Conservation (phyloP, 257 asterid genomes). For the Hygrophila difformis region DNA sequence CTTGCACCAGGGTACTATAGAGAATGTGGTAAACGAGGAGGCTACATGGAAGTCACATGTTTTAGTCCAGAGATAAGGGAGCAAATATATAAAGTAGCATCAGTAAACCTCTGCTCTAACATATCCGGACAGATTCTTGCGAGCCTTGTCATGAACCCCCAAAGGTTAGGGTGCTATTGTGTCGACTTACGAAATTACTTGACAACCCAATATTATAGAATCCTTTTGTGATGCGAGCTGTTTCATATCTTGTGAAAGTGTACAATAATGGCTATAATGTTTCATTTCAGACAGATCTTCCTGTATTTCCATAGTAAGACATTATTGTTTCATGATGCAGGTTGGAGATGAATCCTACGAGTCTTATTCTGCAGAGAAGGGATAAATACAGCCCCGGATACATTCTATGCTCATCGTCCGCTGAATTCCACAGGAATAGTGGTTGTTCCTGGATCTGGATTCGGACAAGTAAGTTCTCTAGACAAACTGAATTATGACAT, state of each 20-base stretch:
- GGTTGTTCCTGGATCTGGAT: conserved; percentile 96
- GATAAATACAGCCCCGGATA: conserved; percentile 67
- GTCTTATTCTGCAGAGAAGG: conserved; percentile 72
- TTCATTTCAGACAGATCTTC: too few relatives aligned
- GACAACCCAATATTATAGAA: too few relatives aligned
- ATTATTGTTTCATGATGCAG: conserved; percentile 25
- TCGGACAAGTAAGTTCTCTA: conserved; percentile 58
- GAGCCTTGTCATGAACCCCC: conserved; percentile 96
- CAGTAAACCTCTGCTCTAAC: conserved; percentile 89
- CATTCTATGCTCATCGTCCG: conserved; percentile 63
- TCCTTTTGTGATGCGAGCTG: too few relatives aligned
- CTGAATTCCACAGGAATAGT: conserved; percentile 90
- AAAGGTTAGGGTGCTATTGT: too few relatives aligned
- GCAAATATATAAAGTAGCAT: conserved; percentile 89
- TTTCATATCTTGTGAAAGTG: background rate
- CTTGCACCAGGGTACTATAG: conserved; percentile 65
- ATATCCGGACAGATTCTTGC: conserved; percentile 96
- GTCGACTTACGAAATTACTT: too few relatives aligned
- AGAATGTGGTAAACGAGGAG: conserved; percentile 97
- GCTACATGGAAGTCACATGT: conserved; percentile 96
- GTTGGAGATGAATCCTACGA: conserved; percentile 93
- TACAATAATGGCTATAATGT: too few relatives aligned
- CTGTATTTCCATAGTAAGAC: too few relatives aligned
- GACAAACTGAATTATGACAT: background rate
- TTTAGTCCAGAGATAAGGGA: conserved; percentile 79